phyloP scores from a whole-genome alignment of 805 yeast species.

The Jamesozyma rosinii region DNA sequence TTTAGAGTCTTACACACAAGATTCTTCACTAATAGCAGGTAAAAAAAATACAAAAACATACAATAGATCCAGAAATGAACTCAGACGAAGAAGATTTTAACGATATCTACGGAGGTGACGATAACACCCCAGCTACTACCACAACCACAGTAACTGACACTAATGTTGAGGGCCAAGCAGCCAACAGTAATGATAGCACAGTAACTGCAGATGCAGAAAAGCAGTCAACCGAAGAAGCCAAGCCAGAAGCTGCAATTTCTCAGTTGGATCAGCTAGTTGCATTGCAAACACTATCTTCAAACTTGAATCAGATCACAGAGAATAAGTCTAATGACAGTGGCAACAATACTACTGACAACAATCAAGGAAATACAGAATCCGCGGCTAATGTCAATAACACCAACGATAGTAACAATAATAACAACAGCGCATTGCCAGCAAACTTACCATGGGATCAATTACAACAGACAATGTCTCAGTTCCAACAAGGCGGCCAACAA shows the following conservation, averaged over 20 bases:
- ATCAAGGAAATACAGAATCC: not conserved
- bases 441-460: conserved; percentile 27
- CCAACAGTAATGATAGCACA: not conserved
- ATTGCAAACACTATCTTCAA: conserved; percentile 29
- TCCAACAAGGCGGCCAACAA: conserved; percentile 10
- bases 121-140: no score
- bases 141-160: conserved; percentile 6
- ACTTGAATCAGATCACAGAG: conserved; percentile 20
- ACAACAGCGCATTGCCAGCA: not conserved
- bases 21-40: not conserved
- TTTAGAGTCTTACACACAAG: not conserved
- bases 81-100: conserved; percentile 93
- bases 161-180: not conserved
- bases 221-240: conserved; percentile 2
- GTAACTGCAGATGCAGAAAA: conserved; percentile 3
- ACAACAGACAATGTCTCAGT: conserved; percentile 30
- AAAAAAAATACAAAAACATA: not conserved
- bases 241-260: conserved; percentile 3
- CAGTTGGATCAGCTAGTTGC: conserved; percentile 30
- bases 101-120: conserved; percentile 59
- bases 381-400: not conserved
- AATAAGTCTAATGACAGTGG: conserved; percentile 8
- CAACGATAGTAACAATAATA: conserved; percentile 5
- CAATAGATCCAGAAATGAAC: conserved; percentile 35
- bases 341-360: conserved; percentile 8